These are phyloP conservation scores for Scheffersomyces parashehatae DNA, from an alignment of 1,139 yeast species.

Conservation along the genomic window DNA sequence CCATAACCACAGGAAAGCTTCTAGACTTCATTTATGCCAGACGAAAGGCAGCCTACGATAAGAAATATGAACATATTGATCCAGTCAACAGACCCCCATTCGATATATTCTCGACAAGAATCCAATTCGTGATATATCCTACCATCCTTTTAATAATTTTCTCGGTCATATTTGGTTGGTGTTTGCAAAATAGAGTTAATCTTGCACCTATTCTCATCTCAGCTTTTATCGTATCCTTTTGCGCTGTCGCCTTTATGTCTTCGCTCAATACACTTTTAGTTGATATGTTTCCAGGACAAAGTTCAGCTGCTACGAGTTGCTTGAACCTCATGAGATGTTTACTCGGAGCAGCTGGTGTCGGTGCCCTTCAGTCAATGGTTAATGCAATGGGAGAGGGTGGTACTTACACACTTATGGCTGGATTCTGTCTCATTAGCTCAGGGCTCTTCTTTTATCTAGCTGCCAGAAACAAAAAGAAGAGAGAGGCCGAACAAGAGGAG, in stretches of 20 bases:
- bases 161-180: constrained; percentile 68
- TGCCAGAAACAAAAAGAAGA: not conserved
- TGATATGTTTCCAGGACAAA: constrained; percentile 30
- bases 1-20: constrained; percentile 47
- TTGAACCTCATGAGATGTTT: constrained; percentile 28
- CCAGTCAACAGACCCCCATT: constrained; percentile 30
- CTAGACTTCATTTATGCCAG: constrained; percentile 47
- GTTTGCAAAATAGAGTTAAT: constrained; percentile 48
- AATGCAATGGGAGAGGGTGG: constrained; percentile 23
- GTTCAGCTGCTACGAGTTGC: constrained; percentile 33
- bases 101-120: constrained; percentile 27
- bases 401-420: constrained; percentile 22
- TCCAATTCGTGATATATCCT: constrained; percentile 26
- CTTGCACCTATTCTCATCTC: constrained; percentile 58
- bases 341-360: constrained; percentile 23
- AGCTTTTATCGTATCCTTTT: constrained; percentile 53
- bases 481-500: not conserved
- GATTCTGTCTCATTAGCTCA: constrained; percentile 9
- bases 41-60: constrained; percentile 29
- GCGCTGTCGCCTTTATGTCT: constrained; percentile 27
- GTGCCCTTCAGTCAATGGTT: constrained; percentile 21
- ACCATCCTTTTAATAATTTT: constrained; percentile 37
- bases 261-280: constrained; percentile 29
- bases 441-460: constrained; percentile 1
- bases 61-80: constrained; percentile 43